phyloP scores from a whole-genome alignment of 2,329 filamentous ascomycete genomes.

The Parafenestella ontariensis region DNA sequence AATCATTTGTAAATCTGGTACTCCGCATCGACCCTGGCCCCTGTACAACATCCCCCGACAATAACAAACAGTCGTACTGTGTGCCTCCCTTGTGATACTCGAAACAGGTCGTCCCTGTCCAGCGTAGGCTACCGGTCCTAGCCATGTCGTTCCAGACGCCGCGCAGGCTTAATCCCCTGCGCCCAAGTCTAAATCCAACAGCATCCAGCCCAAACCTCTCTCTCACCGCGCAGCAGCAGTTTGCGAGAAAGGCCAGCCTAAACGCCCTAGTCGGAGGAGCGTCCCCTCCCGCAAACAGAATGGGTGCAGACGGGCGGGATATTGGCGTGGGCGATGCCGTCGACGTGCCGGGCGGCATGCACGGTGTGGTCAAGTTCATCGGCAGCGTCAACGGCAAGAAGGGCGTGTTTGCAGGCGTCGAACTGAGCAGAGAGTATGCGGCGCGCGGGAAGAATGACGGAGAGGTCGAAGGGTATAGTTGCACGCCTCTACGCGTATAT shows the following conservation, averaged over 20 bases:
- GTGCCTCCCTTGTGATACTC: constrained; percentile 14
- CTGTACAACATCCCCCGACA: constrained; percentile 4
- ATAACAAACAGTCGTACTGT: constrained; percentile 24
- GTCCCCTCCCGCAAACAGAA: constrained; percentile 48
- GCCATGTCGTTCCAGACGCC: constrained; percentile 54
- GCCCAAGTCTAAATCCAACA: constrained; percentile 51
- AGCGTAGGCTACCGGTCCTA: constrained; percentile 4
- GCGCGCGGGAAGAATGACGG: constrained; percentile 91
- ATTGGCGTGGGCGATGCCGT: constrained; percentile 82
- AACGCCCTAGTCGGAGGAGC: constrained; percentile 68
- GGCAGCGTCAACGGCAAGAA: constrained; percentile 88
- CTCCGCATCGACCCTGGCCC: not conserved
- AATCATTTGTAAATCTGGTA: not conserved
- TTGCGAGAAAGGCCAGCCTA: constrained; percentile 74
- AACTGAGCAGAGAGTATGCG: constrained; percentile 82
- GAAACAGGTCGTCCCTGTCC: constrained; percentile 18
- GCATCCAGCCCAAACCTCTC: constrained; percentile 54
- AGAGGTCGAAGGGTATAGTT: constrained; percentile 86
- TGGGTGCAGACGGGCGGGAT: constrained; percentile 57
- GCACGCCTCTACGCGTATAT: not conserved
- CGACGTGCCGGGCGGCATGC: constrained; percentile 92
- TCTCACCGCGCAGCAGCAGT: constrained; percentile 50
- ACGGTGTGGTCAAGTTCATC: constrained; percentile 86
- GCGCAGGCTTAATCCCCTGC: constrained; percentile 44
- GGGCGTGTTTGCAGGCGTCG: constrained; percentile 90